phyloP scores from a whole-genome alignment of 768 basidiomycete species.

The Wakefieldia striispora region DNA sequence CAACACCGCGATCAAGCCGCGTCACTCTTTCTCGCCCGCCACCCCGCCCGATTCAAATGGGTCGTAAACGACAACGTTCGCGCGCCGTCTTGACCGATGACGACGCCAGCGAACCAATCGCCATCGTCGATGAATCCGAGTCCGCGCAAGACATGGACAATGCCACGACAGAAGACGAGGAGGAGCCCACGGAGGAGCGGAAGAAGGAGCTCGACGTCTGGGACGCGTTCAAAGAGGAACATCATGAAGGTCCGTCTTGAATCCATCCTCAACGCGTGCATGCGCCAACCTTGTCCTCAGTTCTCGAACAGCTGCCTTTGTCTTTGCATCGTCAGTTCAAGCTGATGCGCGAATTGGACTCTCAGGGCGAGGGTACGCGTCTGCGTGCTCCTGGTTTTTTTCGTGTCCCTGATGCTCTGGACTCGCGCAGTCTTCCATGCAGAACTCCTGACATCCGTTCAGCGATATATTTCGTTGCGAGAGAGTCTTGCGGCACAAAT shows the following conservation, averaged over 20 bases:
- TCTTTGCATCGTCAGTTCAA: constrained; percentile 69
- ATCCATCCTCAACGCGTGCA: background rate
- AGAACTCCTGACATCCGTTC: constrained; percentile 44
- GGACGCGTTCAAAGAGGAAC: constrained; percentile 75
- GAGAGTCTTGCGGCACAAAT: constrained; percentile 22
- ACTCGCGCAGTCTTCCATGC: constrained; percentile 36
- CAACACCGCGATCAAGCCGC: constrained; percentile 7
- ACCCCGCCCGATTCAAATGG: constrained; percentile 17
- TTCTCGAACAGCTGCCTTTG: constrained; percentile 75
- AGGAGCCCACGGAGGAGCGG: constrained; percentile 20
- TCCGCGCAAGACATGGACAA: constrained; percentile 4
- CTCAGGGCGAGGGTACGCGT: constrained; percentile 54
- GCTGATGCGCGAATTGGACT: constrained; percentile 71
- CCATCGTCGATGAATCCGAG: constrained; percentile 13
- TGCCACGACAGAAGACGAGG: constrained; percentile 1
- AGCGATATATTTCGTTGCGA: constrained; percentile 45
- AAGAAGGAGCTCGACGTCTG: constrained; percentile 66
- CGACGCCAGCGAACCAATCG: constrained; percentile 17
- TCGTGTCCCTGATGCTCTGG: constrained; percentile 2
- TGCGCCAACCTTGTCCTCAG: constrained; percentile 34
- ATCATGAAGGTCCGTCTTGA: constrained; percentile 61
- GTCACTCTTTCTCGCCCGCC: constrained; percentile 1
- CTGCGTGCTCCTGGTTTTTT: background rate
- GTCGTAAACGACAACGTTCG: constrained; percentile 50
- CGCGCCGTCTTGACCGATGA: constrained; percentile 35